Percentiles rank a stretch among this genome's conserved stretches.
Evolutionary conservation across 2,329 filamentous ascomycete species (phyloP).

Genomic region (Diplodia corticola): DNA sequence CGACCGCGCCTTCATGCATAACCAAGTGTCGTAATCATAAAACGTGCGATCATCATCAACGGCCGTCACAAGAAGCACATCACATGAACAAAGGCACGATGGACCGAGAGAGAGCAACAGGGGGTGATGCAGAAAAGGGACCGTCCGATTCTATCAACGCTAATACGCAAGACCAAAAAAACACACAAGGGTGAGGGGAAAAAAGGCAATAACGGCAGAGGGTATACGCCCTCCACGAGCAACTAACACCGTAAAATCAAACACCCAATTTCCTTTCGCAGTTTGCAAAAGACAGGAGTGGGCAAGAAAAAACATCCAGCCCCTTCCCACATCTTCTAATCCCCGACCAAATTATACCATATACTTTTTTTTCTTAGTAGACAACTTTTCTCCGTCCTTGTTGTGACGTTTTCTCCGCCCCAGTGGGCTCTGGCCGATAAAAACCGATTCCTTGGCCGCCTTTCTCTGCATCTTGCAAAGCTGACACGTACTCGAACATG

Average conservation of each 20-base stretch:
- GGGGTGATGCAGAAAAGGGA: not conserved
- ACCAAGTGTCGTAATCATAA: too few species aligned
- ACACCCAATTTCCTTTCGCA: not conserved
- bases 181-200: not conserved
- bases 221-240: slow-evolving; percentile 3
- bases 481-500: not conserved
- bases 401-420: not conserved
- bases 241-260: not conserved
- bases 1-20: too few species aligned
- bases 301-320: not conserved
- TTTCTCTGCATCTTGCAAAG: not conserved
- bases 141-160: slow-evolving; percentile 19
- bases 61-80: not conserved
- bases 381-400: not conserved
- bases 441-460: not conserved
- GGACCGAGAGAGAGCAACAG: not conserved
- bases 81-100: not conserved
- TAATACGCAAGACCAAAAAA: slow-evolving; percentile 7
- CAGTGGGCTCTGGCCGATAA: not conserved
- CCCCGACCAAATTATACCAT: not conserved
- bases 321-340: not conserved
- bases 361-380: not conserved
- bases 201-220: not conserved
- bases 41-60: too few species aligned
- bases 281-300: not conserved